phyloP scores from a whole-genome alignment of 73 alveolate genomes.

The Durusdinium trenchii region DNA sequence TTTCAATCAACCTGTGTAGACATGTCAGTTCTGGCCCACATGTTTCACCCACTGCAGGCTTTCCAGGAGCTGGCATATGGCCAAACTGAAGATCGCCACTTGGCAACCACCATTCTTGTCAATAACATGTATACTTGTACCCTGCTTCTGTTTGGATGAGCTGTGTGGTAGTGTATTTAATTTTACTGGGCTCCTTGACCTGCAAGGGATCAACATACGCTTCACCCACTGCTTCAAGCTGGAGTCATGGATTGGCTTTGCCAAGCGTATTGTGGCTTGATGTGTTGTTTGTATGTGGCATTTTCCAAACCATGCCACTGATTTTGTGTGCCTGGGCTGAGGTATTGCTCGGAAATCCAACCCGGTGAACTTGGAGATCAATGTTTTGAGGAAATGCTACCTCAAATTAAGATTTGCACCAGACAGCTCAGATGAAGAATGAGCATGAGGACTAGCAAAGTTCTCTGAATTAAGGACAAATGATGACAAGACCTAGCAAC shows the following conservation, averaged over 20 bases:
- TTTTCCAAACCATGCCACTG: too few relatives aligned
- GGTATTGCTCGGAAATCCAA: neutral
- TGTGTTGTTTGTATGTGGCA: too few relatives aligned
- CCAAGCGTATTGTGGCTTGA: neutral
- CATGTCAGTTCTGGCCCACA: too few relatives aligned
- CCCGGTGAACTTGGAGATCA: neutral
- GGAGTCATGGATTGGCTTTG: slow-evolving; percentile 3
- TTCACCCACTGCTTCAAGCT: neutral
- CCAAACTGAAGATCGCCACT: neutral
- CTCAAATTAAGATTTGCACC: neutral
- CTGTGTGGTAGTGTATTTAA: neutral
- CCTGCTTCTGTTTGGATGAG: too few relatives aligned
- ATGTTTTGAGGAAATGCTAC: neutral
- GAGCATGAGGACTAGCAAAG: too few relatives aligned
- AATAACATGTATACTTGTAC: too few relatives aligned
- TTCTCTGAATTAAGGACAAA: too few relatives aligned
- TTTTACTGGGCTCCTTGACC: neutral
- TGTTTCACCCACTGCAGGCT: neutral
- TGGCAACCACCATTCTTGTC: too few relatives aligned
- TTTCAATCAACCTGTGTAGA: too few relatives aligned
- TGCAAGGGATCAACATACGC: neutral
- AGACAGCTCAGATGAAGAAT: neutral
- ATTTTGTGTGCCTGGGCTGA: too few relatives aligned
- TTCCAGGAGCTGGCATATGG: neutral
- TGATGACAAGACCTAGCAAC: too few relatives aligned